Evolutionary conservation across 768 basidiomycete species (phyloP), one percentile per base, ranked within the genome.

Genomic region (Boletus coccyginus): DNA sequence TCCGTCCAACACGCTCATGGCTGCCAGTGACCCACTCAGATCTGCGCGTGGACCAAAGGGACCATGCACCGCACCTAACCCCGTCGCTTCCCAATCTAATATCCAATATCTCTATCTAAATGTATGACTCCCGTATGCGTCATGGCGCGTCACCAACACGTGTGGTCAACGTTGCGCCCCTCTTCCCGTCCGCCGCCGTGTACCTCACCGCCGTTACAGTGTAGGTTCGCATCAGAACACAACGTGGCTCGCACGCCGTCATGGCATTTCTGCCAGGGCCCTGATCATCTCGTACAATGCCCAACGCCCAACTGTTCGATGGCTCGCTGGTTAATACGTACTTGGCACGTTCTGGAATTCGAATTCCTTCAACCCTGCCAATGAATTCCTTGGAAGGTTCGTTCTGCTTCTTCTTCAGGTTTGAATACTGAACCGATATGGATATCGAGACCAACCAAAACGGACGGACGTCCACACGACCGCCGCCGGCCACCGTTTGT

Each of bases 121-220:
- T 33, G 50, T 27, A 27, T 33, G 50, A 46, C 44, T 5, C 17
- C 31, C 32, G 5, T 19, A 31, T 46, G n/a, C 51, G 50, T 53
- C 49, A 38, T 35, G 40, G 35, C 58, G 51, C 52, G 53, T 62
- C 59, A 47, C n/a, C 17, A 49, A 63, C 60, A 61, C 60, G 60
- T 63, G 60, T 61, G 31, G 21, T 52, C 55, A 61, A 59, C 60
- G 61, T 63, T 52, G 61, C 9, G 11, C 16, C 53, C 35, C 35
- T 29, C 35, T 10, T 43, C 58, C 49, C 35, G 43, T 51, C 29
- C 31, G 31, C 56, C 43, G 35, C 55, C 14, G 24, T 19, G 35
- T 35, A 35, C 35, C 35, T 14, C 35, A 35, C 35, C 35, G 14
- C 14, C 35, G 35, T 36, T 36, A 27, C 27, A 27, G 27, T 27